Evolutionary conservation across 495 filamentous ascomycete species (phyloP).

Genomic region (Lasiosphaeriaceae sp.): DNA sequence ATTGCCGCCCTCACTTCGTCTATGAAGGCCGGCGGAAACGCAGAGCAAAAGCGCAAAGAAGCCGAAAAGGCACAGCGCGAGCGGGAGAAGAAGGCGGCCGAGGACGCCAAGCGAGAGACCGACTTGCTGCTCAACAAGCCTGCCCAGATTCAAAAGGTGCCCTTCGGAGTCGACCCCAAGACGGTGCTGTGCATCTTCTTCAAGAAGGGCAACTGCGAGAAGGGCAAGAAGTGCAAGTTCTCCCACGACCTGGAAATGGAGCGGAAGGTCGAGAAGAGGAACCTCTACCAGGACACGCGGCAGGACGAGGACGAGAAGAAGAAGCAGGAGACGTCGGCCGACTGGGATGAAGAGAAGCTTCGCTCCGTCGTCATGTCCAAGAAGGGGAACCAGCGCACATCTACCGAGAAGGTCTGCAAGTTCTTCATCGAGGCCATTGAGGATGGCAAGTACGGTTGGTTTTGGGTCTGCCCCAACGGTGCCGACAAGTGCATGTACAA

Average conservation of each 20-base stretch:
- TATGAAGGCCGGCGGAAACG: conserved; percentile 63
- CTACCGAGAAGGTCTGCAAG: conserved; percentile 99
- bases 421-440: conserved; percentile 97
- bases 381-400: conserved; percentile 93
- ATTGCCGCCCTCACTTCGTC: conserved; percentile 78
- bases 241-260: conserved; percentile 86
- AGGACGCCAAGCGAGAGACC: conserved; percentile 74
- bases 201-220: conserved; percentile 96
- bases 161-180: conserved; percentile 97
- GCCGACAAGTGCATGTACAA: conserved; percentile 98
- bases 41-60: conserved; percentile 82
- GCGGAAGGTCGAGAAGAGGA: conserved; percentile 87
- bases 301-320: conserved; percentile 72
- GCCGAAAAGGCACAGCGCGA: conserved; percentile 83
- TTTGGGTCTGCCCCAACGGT: conserved; percentile 96
- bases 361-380: conserved; percentile 87
- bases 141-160: conserved; percentile 90
- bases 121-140: conserved; percentile 87
- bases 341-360: conserved; percentile 98
- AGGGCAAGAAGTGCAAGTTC: conserved; percentile 97
- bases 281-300: conserved; percentile 83
- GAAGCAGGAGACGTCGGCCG: conserved; percentile 87
- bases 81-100: conserved; percentile 77
- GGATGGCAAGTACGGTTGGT: conserved; percentile 98
- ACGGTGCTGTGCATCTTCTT: conserved; percentile 94